Base-by-base conservation (phyloP, 2,329 filamentous ascomycete species). In the Colletotrichum musicola region DNA sequence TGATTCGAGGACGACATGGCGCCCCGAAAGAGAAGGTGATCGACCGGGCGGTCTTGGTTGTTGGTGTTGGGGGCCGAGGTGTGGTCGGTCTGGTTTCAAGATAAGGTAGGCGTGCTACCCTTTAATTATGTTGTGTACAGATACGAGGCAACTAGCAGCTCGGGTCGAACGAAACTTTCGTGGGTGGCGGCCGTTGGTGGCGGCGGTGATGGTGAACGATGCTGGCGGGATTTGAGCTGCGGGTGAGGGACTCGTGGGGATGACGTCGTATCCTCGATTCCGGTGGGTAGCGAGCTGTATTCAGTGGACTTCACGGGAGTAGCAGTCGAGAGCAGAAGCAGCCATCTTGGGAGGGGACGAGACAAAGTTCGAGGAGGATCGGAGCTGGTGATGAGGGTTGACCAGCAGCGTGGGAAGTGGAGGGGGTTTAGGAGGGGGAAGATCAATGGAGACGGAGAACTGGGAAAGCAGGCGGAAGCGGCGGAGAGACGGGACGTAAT, bases 281-380 rank as follows among this genome's bases (percentile, higher is more conserved):
- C n/a, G 13, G 13, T 44, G 35, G 51, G n/a, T 1, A 20, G 6
- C 55, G 42, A 20, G 25, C 16, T n/a, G 10, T 4, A 20, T 18
- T 63, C 62, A 68, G 65, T 68, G 65, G 49, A 68, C 62, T 57
- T 68, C 25, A 22, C 65, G 65, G 55, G 44, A 38, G 62, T 68
- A 60, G 30, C 55, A 57, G 30, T 65, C 53, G 35, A 42, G 62
- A 18, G 50, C 62, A 60, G 62, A 53, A 68, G 53, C 49, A 25
- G 62, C 55, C 65, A 68, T 68, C 35, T 65, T 49, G 59, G 50
- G 57, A 22, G 49, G 38, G 30, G 51, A 44, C n/a, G 30, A 27
- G 27, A 40, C 38, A 35, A 54, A 53, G 35, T 25, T 9, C 27
- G 30, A 46, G 27, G n/a, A 62, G 49, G 59, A 35, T 58, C 16